Conservation (phyloP, 192 early-diverging fungal species). For the Mortierella alpina region DNA sequence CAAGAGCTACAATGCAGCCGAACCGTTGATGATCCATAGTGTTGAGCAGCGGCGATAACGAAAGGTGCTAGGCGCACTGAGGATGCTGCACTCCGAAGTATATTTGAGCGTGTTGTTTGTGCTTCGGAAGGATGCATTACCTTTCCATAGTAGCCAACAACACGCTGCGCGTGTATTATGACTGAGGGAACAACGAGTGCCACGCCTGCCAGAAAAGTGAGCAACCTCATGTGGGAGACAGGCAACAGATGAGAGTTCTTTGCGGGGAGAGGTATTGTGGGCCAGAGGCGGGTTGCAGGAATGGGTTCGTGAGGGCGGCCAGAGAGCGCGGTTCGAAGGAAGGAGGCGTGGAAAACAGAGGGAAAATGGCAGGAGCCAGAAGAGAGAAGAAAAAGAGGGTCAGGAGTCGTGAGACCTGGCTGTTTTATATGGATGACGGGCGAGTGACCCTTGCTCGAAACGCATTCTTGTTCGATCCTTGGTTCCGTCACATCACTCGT, state of each 20-base stretch:
- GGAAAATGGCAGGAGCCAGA: neutral
- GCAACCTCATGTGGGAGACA: constrained; percentile 29
- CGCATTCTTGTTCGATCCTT: constrained; percentile 19
- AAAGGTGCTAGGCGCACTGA: neutral
- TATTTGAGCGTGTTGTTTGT: neutral
- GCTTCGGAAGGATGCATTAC: constrained; percentile 4
- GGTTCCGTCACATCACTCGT: neutral
- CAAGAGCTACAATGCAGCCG: too few species aligned
- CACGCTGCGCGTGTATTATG: constrained; percentile 24
- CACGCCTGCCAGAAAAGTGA: constrained; percentile 15
- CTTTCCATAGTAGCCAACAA: constrained; percentile 53
- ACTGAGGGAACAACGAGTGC: constrained; percentile 28
- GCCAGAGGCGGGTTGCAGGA: too few species aligned
- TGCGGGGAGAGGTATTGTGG: neutral
- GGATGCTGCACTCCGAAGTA: neutral
- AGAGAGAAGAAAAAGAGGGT: neutral
- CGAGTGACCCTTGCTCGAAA: neutral
- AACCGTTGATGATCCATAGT: too few species aligned
- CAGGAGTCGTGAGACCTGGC: too few species aligned
- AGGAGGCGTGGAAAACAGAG: neutral
- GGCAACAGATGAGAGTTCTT: neutral
- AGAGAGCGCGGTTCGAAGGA: neutral
- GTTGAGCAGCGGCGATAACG: neutral
- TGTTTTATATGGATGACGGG: neutral
- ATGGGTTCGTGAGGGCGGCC: neutral